Evolutionary conservation across 768 basidiomycete species (phyloP).

Genomic region (Pleurotus eryngii): DNA sequence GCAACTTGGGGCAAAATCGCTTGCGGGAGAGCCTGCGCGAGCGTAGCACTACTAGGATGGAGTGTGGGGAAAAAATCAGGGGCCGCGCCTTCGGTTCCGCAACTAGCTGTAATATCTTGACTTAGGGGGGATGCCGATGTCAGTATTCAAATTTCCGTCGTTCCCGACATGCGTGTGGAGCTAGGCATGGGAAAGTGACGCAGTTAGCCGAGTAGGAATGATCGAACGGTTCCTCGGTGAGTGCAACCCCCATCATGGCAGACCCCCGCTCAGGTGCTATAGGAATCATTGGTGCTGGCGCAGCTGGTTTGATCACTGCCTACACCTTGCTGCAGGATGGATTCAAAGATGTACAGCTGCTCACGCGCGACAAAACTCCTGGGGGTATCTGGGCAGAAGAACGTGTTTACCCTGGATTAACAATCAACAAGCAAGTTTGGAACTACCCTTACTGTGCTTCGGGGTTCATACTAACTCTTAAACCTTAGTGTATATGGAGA

Average conservation of each 20-base stretch:
- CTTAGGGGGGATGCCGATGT: too few species aligned
- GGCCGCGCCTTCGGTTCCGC: too few species aligned
- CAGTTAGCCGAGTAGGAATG: too few species aligned
- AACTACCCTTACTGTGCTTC: not conserved
- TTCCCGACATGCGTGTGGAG: too few species aligned
- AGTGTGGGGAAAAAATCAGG: too few species aligned
- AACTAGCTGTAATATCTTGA: too few species aligned
- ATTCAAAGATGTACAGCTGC: slow-evolving; percentile 48
- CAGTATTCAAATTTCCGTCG: too few species aligned
- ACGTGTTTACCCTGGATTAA: slow-evolving; percentile 53
- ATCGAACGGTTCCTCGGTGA: too few species aligned
- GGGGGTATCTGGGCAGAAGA: slow-evolving; percentile 62
- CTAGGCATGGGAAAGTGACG: too few species aligned
- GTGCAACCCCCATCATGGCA: not conserved
- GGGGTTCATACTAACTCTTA: not conserved
- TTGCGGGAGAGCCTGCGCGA: too few species aligned
- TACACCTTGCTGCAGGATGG: slow-evolving; percentile 55
- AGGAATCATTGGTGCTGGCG: slow-evolving; percentile 52
- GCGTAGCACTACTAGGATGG: too few species aligned
- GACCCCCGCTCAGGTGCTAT: slow-evolving; percentile 5
- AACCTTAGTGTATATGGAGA: slow-evolving; percentile 57
- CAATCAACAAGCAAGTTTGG: slow-evolving; percentile 54
- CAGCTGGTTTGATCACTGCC: slow-evolving; percentile 58
- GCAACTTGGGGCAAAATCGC: too few species aligned
- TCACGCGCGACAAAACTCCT: slow-evolving; percentile 50